Percentiles rank a stretch among this genome's conserved stretches.
These are phyloP conservation scores for Crepidotus sp. DNA, from an alignment of 1,284 basidiomycete genomes.

Conservation along the genomic window DNA sequence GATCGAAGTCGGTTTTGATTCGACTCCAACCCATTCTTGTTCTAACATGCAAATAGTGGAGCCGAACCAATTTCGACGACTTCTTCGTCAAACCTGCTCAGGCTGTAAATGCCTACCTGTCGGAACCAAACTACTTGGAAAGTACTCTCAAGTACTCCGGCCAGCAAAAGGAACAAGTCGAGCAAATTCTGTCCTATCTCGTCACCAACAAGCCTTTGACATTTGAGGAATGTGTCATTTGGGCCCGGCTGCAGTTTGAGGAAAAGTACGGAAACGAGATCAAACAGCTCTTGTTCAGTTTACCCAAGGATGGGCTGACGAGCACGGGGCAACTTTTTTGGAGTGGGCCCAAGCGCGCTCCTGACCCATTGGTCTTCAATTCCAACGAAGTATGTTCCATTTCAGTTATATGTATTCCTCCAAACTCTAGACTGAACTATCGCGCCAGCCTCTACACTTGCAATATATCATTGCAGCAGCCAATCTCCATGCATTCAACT, in stretches of 20 bases:
- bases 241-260: constrained; percentile 96
- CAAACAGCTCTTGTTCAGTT: constrained; percentile 85
- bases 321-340: constrained; percentile 92
- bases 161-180: constrained; percentile 84
- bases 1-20: constrained; percentile 65
- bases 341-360: constrained; percentile 97
- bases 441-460: constrained; percentile 70
- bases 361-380: constrained; percentile 86
- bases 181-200: constrained; percentile 86
- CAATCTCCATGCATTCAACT: constrained; percentile 97
- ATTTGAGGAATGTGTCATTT: constrained; percentile 95
- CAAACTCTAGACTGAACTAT: constrained; percentile 3
- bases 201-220: constrained; percentile 90
- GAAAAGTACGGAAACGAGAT: constrained; percentile 93
- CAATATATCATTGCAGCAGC: constrained; percentile 90
- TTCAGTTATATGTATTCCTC: background rate
- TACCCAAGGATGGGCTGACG: constrained; percentile 89
- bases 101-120: constrained; percentile 94
- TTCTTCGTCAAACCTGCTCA: constrained; percentile 92
- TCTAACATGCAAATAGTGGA: constrained; percentile 60
- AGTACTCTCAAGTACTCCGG: constrained; percentile 85
- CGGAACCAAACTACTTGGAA: constrained; percentile 94
- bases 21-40: background rate
- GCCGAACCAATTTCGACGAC: constrained; percentile 87
- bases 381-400: constrained; percentile 64